phyloP scores from a whole-genome alignment of 1,139 yeast genomes.

The Yamadazyma dendronema region DNA sequence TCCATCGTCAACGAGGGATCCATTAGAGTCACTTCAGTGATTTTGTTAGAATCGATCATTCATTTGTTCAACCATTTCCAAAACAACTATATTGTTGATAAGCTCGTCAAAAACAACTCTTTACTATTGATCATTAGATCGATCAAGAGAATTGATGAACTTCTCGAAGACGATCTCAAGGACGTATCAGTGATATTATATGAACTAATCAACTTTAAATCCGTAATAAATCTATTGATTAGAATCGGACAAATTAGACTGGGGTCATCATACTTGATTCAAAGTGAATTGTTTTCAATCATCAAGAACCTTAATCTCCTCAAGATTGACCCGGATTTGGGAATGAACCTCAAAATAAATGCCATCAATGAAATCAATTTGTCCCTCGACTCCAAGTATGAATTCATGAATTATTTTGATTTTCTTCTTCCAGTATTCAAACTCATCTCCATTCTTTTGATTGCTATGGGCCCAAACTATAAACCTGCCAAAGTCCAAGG shows the following conservation, averaged over 20 bases:
- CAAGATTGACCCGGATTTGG: slow-evolving; percentile 76
- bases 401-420: slow-evolving; percentile 51
- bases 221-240: slow-evolving; percentile 65
- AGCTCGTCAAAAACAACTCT: slow-evolving; percentile 64
- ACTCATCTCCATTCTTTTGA: slow-evolving; percentile 60
- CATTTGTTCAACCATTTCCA: slow-evolving; percentile 47
- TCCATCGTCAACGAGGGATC: slow-evolving; percentile 79
- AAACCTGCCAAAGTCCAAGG: slow-evolving; percentile 59
- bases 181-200: slow-evolving; percentile 44
- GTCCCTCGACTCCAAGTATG: slow-evolving; percentile 52
- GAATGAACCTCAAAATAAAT: slow-evolving; percentile 46
- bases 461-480: slow-evolving; percentile 81
- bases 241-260: slow-evolving; percentile 71
- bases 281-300: slow-evolving; percentile 67
- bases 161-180: slow-evolving; percentile 25
- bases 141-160: slow-evolving; percentile 65
- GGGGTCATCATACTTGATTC: slow-evolving; percentile 77
- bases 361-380: slow-evolving; percentile 39
- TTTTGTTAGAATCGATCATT: slow-evolving; percentile 68
- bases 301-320: slow-evolving; percentile 59
- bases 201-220: slow-evolving; percentile 74
- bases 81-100: slow-evolving; percentile 56
- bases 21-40: slow-evolving; percentile 71
- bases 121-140: slow-evolving; percentile 64
- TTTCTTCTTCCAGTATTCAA: slow-evolving; percentile 78